Conservation (phyloP, 2,329 filamentous ascomycete species). For the Geosmithia putterillii region DNA sequence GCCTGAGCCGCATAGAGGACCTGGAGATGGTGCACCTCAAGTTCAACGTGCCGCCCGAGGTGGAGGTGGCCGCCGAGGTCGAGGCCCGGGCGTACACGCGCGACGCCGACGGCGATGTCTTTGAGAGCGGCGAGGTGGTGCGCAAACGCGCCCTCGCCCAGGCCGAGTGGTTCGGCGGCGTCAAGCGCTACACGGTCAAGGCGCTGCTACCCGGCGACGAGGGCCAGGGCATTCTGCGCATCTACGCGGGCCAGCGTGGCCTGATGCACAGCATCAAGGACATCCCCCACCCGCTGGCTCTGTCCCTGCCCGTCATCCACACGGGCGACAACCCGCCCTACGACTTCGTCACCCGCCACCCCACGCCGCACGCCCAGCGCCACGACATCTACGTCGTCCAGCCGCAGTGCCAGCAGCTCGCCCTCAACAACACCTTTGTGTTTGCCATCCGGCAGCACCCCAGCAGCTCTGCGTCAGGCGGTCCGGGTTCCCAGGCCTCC, state of each 20-base stretch:
- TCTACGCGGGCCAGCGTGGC: conserved; percentile 89
- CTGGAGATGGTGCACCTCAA: conserved; percentile 88
- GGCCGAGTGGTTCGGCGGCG: conserved; percentile 77
- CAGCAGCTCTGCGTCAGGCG: conserved; percentile 5
- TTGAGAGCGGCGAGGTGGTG: conserved; percentile 80
- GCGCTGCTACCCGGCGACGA: conserved; percentile 85
- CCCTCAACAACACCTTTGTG: conserved; percentile 94
- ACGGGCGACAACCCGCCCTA: conserved; percentile 87
- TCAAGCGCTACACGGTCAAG: conserved; percentile 89
- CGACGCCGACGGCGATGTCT: conserved; percentile 82
- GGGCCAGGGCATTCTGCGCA: conserved; percentile 73
- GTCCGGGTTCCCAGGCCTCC: conserved; percentile 10
- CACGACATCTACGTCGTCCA: conserved; percentile 96
- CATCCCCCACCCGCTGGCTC: conserved; percentile 82
- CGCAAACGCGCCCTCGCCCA: conserved; percentile 82
- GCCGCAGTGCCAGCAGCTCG: conserved; percentile 79
- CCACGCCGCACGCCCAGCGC: conserved; percentile 91
- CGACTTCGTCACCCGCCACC: conserved; percentile 85
- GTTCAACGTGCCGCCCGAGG: conserved; percentile 75
- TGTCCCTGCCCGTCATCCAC: conserved; percentile 83
- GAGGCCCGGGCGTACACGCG: conserved; percentile 70
- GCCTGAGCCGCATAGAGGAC: conserved; percentile 72
- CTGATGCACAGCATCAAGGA: conserved; percentile 97
- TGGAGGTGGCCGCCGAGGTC: conserved; percentile 86
- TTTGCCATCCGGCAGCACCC: conserved; percentile 93